These are phyloP conservation scores for Rheum nobile DNA, from an alignment of 148 eudicot genomes.

Conservation along the genomic window DNA sequence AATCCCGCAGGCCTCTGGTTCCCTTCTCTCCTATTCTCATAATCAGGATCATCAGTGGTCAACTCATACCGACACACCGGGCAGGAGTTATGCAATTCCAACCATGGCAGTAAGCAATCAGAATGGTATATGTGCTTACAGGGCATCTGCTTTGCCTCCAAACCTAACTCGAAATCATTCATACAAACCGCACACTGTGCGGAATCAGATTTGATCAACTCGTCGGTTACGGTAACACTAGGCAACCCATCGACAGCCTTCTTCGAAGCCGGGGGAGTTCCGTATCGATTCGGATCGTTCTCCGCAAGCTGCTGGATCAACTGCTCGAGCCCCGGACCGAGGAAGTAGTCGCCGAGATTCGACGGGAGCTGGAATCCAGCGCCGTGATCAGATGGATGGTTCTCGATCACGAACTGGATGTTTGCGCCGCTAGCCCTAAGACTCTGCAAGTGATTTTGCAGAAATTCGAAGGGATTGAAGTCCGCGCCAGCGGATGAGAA, in stretches of 20 bases:
- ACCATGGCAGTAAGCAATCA: conserved; percentile 44
- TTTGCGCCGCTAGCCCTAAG: conserved; percentile 27
- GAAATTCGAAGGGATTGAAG: conserved; percentile 23
- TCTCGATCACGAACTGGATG: conserved; percentile 30
- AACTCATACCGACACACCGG: conserved; percentile 51
- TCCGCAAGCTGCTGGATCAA: conserved; percentile 9
- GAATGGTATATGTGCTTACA: conserved; percentile 43
- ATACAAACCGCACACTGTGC: conserved; percentile 48
- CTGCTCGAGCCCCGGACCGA: conserved; percentile 9
- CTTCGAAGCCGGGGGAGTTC: conserved; percentile 5
- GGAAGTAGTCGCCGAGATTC: conserved; percentile 8
- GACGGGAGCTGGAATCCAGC: conserved; percentile 4
- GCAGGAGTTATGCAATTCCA: conserved; percentile 61
- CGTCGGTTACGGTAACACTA: conserved; percentile 2
- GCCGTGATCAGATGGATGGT: conserved; percentile 8
- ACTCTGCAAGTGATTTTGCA: conserved; percentile 22
- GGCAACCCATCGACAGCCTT: conserved; percentile 2
- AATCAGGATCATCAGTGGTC: conserved; percentile 52
- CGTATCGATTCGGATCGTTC: conserved; percentile 11
- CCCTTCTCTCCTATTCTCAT: conserved; percentile 18
- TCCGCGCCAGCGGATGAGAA: conserved; percentile 12
- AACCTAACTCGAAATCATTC: conserved; percentile 35
- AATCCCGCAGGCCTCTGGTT: background rate
- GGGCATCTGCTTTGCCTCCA: conserved; percentile 39
- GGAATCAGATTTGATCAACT: conserved; percentile 24